Base-by-base conservation (phyloP, 306 rosid genomes). In the Potentilla sterilis region DNA sequence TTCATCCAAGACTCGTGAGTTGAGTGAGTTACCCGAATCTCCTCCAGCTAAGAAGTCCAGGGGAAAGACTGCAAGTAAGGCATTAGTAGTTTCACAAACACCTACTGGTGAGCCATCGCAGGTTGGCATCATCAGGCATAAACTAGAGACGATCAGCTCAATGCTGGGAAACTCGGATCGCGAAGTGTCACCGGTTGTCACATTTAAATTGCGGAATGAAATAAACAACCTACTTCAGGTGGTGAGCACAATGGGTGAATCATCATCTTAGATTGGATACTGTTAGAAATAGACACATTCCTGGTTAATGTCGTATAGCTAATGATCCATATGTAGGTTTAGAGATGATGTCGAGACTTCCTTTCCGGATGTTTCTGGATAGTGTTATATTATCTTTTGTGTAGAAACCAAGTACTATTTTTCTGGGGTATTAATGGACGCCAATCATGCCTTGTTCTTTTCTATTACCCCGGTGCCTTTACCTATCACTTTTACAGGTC, bases 171-270 rank as follows among this genome's bases (percentile, higher is more conserved):
- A 81, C 76, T 76, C 88, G 1, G 89, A 63, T 69, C 83, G 75
- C 4, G 41, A 85, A 59, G 63, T 70, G 48, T 81, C 82, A 0
- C 77, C 81, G 19, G 82, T 72, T 28, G 63, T 78, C 65, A 90
- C 82, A 83, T 84, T 83, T 19, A 85, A 76, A 47, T 6, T 93
- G 35, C 82, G 82, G 79, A 67, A 54, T 3, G 90, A 85, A 78
- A 81, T 90, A 32, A 88, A 87, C 44, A 84, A 81, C 46, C 90
- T 93, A 57, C 58, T 90, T 86, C 82, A 86, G 83, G 83, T 81
- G 75, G 95, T 93, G 80, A 87, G 78, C 84, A 75, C 82, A 55
- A 84, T 86, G 91, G 85, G 71, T 16, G 88, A 64, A 68, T 81
- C 85, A 16, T 80, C 83, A 5, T 77, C 84, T 19, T 83, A 79